Evolutionary conservation across 495 filamentous ascomycete species (phyloP), one percentile per base, ranked within the genome.

Genomic region (Emericellopsis terricola): DNA sequence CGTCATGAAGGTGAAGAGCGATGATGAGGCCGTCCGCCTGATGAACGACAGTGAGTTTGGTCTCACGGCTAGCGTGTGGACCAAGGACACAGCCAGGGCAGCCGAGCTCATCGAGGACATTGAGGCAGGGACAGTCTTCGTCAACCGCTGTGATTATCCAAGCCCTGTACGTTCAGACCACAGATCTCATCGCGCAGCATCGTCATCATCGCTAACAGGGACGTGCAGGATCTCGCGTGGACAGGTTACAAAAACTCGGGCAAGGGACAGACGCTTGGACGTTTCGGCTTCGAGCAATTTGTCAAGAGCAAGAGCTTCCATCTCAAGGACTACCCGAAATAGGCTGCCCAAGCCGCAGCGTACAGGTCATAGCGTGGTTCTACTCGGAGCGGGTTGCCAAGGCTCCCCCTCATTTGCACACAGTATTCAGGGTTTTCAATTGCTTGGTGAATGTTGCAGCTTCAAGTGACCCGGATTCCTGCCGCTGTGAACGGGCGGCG

Each of bases 11-110:
- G 89, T 96, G 18, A 69, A 76, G 33, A 58, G 62, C 37, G 89
- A 97, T 39, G 69, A 68, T 10, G 82, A 94, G 49, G 91, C 89
- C 2, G 56, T 96, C 28, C 42, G 59, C 23, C 51, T 92, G 31
- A 94, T 96, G 84, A 97, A 97, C 42, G 85, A 94, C 43, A 87
- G 80, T 52, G 73, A 93, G 36, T 91, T 89, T 48, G 89, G 89
- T 2, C 63, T 97, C 35, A 94, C 91, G 2, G 87, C 84, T n/a
- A 93, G 84, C 46, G 83, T 97, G 26, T 97, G 89, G 89, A 94
- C 89, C 13, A 93, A 92, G 50, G 85, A 96, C 45, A 68, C 76
- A 2, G 63, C 55, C 3, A 71, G 62, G 40, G 91, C 78, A n/a
- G 75, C 85, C 38, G 64, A 76, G 43, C 54, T 97, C 19, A 73